Evolutionary conservation across 2,329 filamentous ascomycete genomes (phyloP), one percentile per base, ranked within the genome.

Genomic region (Curvularia verruculosa): DNA sequence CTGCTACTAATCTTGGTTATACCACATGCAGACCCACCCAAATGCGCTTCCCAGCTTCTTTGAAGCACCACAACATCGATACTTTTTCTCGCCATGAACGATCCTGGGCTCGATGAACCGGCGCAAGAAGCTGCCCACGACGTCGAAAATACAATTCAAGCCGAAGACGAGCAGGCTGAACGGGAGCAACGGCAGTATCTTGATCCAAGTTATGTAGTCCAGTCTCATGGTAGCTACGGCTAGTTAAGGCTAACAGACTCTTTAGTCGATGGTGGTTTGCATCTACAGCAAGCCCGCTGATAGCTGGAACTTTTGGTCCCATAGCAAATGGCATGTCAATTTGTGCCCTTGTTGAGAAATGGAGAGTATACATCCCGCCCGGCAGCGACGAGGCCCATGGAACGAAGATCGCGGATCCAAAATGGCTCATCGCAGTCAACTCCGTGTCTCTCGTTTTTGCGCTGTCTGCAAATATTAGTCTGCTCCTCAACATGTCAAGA

Each of bases 401-500:
- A 0, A 63, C 71, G 10, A 76, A 77, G n/a, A 74, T 86, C 18
- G 60, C 74, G 6, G 85, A 87, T 71, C 84, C 84, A 5, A 71
- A 74, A 65, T 87, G 84, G 82, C 75, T 84, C 3, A 73, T 83
- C 29, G 82, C 79, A 2, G 72, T 87, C 52, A 87, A 87, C 62
- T 81, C 80, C 1, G 66, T 86, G 26, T 86, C 84, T 1, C 77
- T 87, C 3, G 75, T 76, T 15, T 81, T 80, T 52, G 85, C 85
- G 0, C 68, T 87, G 9, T 68, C 80, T 5, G 82, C 84, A 8
- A 87, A 87, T 56, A 64, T 82, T 13, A 77, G 81, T 2, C 72
- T 87, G 6, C 77, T 87, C 1, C 76, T 87, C 23, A 87, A 86
- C 69, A 87, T 87, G 85, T 82, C 84, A 2, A 78, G 80, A 23